Percentiles rank a stretch among this genome's conserved stretches.
Evolutionary conservation across 2,329 filamentous ascomycete genomes (phyloP).

Genomic region (Orbilia oligospora): DNA sequence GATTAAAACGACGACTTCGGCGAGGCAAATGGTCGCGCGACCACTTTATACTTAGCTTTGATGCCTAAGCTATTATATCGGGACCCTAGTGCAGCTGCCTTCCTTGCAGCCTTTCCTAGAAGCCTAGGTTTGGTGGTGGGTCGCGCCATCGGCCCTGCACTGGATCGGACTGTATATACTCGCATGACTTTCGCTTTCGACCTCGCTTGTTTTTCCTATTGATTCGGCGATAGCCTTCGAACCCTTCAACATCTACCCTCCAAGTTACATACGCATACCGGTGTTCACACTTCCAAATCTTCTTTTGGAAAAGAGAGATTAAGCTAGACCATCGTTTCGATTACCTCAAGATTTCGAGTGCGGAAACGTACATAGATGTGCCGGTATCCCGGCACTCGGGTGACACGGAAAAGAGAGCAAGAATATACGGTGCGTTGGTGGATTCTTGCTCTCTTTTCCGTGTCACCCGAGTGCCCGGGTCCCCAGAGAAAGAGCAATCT

Average conservation of each 20-base stretch:
- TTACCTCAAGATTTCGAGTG: conserved; percentile 7
- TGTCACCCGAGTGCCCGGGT: too few species aligned
- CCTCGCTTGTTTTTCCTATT: background rate
- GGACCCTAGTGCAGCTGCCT: conserved; percentile 1
- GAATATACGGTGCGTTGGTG: too few species aligned
- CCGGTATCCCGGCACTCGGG: too few species aligned
- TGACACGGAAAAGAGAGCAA: too few species aligned
- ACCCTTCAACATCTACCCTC: background rate
- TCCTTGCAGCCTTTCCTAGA: background rate
- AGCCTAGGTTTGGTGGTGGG: conserved; percentile 6
- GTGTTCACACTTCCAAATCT: background rate
- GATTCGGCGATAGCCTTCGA: conserved; percentile 5
- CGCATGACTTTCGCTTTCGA: background rate
- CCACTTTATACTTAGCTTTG: background rate
- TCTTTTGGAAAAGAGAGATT: background rate
- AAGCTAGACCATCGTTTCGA: background rate
- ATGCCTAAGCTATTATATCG: background rate
- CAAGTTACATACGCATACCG: too few species aligned
- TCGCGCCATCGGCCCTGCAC: background rate
- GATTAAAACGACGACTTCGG: background rate
- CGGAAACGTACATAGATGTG: background rate
- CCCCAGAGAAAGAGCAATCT: conserved; percentile 1
- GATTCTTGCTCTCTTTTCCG: too few species aligned
- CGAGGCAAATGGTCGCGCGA: conserved; percentile 12
- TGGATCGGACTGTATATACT: background rate